Evolutionary conservation across 163 green algal genomes (phyloP), one percentile per base, ranked within the genome.

Genomic region (Scenedesmus sp.): DNA sequence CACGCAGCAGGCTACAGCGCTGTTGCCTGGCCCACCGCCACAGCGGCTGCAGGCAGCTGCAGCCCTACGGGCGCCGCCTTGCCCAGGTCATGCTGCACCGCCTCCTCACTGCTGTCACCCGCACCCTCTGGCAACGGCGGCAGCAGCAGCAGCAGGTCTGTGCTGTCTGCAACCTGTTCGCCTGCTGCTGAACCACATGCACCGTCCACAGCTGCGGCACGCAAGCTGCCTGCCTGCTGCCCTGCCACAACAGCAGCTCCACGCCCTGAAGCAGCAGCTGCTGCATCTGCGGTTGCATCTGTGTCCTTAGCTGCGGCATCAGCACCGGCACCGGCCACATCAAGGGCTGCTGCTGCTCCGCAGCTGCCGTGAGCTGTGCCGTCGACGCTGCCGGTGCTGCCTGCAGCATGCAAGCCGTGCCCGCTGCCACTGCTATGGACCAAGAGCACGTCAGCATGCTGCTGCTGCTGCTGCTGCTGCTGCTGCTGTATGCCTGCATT

Each of bases 91-190:
- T 22, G 3, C 53, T 78, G 49, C 81, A 4, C 80, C 16, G 16
- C 42, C 49, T 26, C 81, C 30, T 73, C 81, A 18, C n/a, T 73
- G 40, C 84, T 89, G 43, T 81, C 84, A 53, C 84, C 59, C 44
- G 56, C 61, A 35, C 65, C 84, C 46, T 81, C 56, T 26, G n/a
- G 40, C 42, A n/a, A 22, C 81, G 12, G 43, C 43, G 30, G 40
- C 43, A 56, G 78, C 78, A 86, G 81, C 81, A 86, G 81, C 81
- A 86, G 43, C 81, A 79, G 83, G 18, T 88, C 33, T 2, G 13
- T 79, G 83, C 68, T 89, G 65, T 82, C 59, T 44, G 61, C 61
- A 26, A 79, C 22, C 56, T 56, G 26, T 13, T 80, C 37, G 30
- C n/a, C 61, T 51, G 26, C 84, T 83, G 43, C 42, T 70, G 1